A percentile compares a stretch with the other conserved stretches of the same genome.
phyloP scores from a whole-genome alignment of 75 land plant species.

The Cunninghamia lanceolata region DNA sequence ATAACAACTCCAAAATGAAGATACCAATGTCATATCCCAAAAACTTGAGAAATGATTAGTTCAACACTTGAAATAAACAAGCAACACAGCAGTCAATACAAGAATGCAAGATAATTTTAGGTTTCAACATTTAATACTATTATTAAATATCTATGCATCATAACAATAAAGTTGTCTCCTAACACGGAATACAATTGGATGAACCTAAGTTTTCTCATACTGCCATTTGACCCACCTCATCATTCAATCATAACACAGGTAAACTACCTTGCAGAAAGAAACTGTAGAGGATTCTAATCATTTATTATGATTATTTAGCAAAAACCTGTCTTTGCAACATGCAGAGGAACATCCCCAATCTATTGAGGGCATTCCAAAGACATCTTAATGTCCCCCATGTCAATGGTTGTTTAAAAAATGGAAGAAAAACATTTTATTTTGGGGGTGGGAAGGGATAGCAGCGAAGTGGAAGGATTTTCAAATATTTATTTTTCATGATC shows the following conservation, averaged over 20 bases:
- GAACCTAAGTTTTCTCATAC: background rate
- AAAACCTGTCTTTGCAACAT: background rate
- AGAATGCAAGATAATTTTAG: background rate
- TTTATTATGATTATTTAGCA: background rate
- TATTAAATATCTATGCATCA: background rate
- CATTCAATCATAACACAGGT: background rate
- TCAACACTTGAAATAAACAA: background rate
- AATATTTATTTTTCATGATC: too few relatives aligned
- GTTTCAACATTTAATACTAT: background rate
- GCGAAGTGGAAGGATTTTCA: too few relatives aligned
- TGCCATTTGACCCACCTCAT: background rate
- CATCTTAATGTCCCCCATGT: too few relatives aligned
- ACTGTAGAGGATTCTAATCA: background rate
- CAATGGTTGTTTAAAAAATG: too few relatives aligned
- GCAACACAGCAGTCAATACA: background rate
- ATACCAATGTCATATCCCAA: background rate
- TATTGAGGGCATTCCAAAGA: too few relatives aligned
- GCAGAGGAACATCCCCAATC: too few relatives aligned
- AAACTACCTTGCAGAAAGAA: background rate
- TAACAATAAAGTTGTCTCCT: background rate
- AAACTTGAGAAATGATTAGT: background rate
- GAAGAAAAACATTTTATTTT: too few relatives aligned
- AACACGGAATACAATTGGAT: background rate
- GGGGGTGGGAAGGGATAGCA: too few relatives aligned
- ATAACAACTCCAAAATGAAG: background rate